phyloP scores from a whole-genome alignment of 2,329 filamentous ascomycete genomes.

The Penicillium sp. region DNA sequence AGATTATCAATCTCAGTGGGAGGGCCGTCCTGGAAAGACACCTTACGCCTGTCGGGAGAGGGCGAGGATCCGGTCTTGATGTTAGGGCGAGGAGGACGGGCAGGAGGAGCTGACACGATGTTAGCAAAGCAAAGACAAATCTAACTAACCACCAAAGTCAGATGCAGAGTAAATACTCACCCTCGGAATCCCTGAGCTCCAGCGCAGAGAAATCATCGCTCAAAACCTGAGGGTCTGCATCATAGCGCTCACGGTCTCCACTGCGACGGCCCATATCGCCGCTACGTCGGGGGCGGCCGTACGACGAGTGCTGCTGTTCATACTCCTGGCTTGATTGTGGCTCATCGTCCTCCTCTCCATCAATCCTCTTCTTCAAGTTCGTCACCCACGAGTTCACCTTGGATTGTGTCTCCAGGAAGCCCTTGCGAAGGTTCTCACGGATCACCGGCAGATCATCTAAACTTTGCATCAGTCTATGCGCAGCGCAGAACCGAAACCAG shows the following conservation, averaged over 20 bases:
- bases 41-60: conserved; percentile 56
- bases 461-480: conserved; percentile 6
- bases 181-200: conserved; percentile 65
- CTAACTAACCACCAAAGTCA: too few species aligned
- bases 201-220: conserved; percentile 81
- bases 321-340: conserved; percentile 34
- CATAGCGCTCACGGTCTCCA: conserved; percentile 88
- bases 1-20: conserved; percentile 79
- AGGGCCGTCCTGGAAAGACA: conserved; percentile 64
- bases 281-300: conserved; percentile 60
- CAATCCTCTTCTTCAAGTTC: conserved; percentile 88
- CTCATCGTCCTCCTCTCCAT: conserved; percentile 71
- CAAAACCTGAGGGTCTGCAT: conserved; percentile 88
- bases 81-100: conserved; percentile 66
- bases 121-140: conserved; percentile 3
- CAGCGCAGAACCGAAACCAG: neutral
- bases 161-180: conserved; percentile 38
- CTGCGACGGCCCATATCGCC: conserved; percentile 71
- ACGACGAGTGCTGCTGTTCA: conserved; percentile 38
- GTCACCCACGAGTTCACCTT: conserved; percentile 94
- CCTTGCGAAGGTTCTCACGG: conserved; percentile 88
- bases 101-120: conserved; percentile 53
- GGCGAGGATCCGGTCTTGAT: conserved; percentile 74
- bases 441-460: conserved; percentile 90
- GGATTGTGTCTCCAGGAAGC: conserved; percentile 90